Base-by-base conservation (phyloP, 139 green algal species). In the Tetradesmus obliquus region DNA sequence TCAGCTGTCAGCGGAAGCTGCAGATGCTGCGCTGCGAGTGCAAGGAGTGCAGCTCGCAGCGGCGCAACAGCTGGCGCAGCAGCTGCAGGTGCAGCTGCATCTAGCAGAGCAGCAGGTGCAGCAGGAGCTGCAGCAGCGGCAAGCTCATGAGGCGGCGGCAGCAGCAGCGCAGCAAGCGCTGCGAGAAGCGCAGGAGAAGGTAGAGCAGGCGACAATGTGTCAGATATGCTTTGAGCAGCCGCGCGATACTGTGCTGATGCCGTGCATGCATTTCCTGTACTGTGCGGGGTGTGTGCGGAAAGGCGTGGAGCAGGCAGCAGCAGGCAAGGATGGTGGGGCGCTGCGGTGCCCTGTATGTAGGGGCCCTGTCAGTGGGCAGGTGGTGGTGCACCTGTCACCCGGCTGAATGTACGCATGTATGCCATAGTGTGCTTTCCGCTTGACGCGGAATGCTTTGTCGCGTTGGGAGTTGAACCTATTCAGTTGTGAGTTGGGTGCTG, bases 241-340 rank as follows among this genome's bases (percentile, higher is more conserved):
- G 3, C 81, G 84, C 3, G 84, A 92, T 55, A 84, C 83, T 1
- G 90, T 92, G 84, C 60, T 92, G 83, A 89, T 92, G 90, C 90
- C 90, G 1, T 92, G 90, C 66, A 90, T 89, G 82, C 90, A 92
- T 53, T 92, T 90, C 22, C 15, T 92, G 22, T 86, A 88, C 20
- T 92, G 90, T 74, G 32, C 55, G 2, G 58, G 45, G 22, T 92
- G 90, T 71, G 76, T 90, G 51, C 62, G 13, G 82, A 54, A 89
- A 51, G 57, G 53, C 3, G 90, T 13, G 3, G 84, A 71, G 20
- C 79, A 32, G 10, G 82, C 82, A 45, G 72, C 72, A 54, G 89
- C 69, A 54, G 81, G 58, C 19, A 45, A 58, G 60, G 81, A 57
- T 51, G 55, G 60, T 13, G 62, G 81, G 53, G 81, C 60, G 80